Conservation (phyloP, 1,139 yeast genomes). For the Geotrichum citri-aurantii region DNA sequence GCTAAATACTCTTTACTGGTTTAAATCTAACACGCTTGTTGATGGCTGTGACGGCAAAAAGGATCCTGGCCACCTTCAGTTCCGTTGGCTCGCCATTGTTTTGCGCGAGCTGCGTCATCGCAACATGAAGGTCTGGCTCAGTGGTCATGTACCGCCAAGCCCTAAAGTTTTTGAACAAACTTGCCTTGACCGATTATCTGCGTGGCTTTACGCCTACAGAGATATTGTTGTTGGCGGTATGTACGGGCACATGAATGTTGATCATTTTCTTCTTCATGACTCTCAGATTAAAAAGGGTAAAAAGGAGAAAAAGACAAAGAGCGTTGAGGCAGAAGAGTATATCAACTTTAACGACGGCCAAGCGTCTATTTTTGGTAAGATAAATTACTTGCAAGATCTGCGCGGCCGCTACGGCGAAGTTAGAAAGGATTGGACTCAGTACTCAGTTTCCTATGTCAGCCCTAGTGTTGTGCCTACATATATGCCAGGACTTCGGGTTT, state of each 20-base stretch:
- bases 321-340: conserved; percentile 18
- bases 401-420: conserved; percentile 15
- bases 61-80: conserved; percentile 73
- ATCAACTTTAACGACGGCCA: conserved; percentile 11
- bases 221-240: conserved; percentile 78
- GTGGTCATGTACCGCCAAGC: conserved; percentile 86
- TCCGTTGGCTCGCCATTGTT: conserved; percentile 72
- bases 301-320: conserved; percentile 20
- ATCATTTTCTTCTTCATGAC: conserved; percentile 76
- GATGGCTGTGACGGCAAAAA: conserved; percentile 68
- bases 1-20: conserved; percentile 69
- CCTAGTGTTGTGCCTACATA: conserved; percentile 82
- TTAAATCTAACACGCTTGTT: conserved; percentile 71
- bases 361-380: conserved; percentile 14
- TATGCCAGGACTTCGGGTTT: conserved; percentile 73
- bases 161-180: conserved; percentile 67
- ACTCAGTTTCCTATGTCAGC: conserved; percentile 62
- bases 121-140: conserved; percentile 76
- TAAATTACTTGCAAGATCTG: conserved; percentile 21
- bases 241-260: conserved; percentile 85
- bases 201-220: conserved; percentile 76
- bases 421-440: conserved; percentile 40
- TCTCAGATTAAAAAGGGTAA: conserved; percentile 34
- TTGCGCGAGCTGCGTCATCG: conserved; percentile 68
- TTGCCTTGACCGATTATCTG: conserved; percentile 66